phyloP scores from a whole-genome alignment of 441 rosid species.

The Flueggea neowawraea region DNA sequence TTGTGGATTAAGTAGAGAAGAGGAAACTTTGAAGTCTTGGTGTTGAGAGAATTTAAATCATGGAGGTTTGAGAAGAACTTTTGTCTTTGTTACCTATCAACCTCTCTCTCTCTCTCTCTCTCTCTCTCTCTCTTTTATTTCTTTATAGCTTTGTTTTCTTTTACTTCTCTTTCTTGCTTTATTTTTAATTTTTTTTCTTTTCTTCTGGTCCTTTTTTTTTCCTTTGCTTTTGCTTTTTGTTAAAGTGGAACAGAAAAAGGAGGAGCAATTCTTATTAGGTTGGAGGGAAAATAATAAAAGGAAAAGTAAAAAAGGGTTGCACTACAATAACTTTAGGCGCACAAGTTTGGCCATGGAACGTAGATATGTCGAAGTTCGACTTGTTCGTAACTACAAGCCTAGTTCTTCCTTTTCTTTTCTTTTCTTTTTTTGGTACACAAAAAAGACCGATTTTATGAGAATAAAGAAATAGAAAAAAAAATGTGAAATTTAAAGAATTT shows the following conservation, averaged over 20 bases:
- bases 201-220: conserved; percentile 36
- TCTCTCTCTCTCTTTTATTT: conserved; percentile 3
- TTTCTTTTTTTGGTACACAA: no score
- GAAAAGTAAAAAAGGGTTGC: conserved; percentile 1
- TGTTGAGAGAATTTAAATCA: conserved; percentile 52
- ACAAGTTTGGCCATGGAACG: conserved; percentile 16
- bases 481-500: no score
- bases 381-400: no score
- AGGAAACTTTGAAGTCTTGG: conserved; percentile 8
- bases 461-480: no score
- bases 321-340: conserved; percentile 26
- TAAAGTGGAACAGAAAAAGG: conserved; percentile 86
- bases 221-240: conserved; percentile 84
- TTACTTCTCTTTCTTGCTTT: conserved; percentile 22
- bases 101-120: conserved; percentile 18
- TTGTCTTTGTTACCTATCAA: conserved; percentile 27
- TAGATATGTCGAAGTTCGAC: conserved; percentile 4
- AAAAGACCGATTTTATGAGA: no score
- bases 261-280: conserved; percentile 45
- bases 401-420: no score
- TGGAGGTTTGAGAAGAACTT: conserved; percentile 46
- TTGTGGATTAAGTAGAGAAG: conserved; percentile 38
- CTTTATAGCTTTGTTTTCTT: conserved; percentile 13
- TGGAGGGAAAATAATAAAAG: not conserved
- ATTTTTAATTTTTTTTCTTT: conserved; percentile 29